Evolutionary conservation across 2,329 filamentous ascomycete species (phyloP), one percentile per base, ranked within the genome.

Genomic region (Sclerotinia nivalis): DNA sequence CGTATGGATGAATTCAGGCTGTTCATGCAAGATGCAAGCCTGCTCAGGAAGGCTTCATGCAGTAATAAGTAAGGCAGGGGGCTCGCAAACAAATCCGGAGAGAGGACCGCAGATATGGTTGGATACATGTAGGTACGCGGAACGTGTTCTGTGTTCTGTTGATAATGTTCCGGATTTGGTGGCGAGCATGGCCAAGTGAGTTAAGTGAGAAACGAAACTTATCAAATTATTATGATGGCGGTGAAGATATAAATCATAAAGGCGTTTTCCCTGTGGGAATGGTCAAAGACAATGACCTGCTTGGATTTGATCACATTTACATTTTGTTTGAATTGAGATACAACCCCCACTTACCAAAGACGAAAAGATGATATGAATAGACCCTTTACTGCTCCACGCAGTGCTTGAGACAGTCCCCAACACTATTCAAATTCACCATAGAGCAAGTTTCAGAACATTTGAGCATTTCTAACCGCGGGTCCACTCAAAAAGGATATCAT

Each of bases 141-240:
- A 50, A 64, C 60, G 60, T 64, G 22, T 50, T 64, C 47, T 64
- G 31, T 64, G 31, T 64, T 25, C 20, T 52, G 60, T 52, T 64
- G 60, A 64, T 20, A 64, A 64, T 64, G 22, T 64, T 64, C 60
- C 60, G 60, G 31, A 50, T 50, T 40, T 64, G 60, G 47, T n/a
- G 49, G 60, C 22, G 60, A 49, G 43, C 28, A 25, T 37, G 8
- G 43, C n/a, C 25, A 12, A 60, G 18, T 20, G 58, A 43, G 37
- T 43, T 43, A 20, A 31, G 18, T 13, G 22, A 61, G 43, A 22
- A 43, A 43, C 40, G 12, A 43, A 43, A 43, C 13, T 22, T 45
- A 45, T 40, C 18, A 37, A n/a, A 37, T n/a, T 5, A 37, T n/a
- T 5, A 25, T 62, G 43, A 50, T 62, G 60, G 60, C 60, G 60